Conservation (phyloP, 345 rosid species). For the Gossypium ekmanianum region DNA sequence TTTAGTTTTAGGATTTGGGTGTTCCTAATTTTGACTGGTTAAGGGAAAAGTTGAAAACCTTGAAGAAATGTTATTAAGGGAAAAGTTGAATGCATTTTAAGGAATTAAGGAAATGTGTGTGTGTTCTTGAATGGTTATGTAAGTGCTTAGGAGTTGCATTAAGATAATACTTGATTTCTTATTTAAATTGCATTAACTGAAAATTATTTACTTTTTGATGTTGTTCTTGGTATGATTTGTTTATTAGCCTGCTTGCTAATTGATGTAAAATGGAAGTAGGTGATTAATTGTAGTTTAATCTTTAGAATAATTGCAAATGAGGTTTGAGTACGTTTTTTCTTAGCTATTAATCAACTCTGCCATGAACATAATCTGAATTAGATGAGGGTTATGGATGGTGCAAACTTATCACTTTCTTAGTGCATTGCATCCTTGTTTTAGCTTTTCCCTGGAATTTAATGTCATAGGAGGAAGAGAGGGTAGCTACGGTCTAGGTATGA, state of each 20-base stretch:
- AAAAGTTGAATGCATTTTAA: neutral
- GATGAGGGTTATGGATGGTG: neutral
- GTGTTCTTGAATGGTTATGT: neutral
- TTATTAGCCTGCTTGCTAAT: neutral
- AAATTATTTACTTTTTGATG: neutral
- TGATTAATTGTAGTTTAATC: neutral
- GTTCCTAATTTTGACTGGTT: neutral
- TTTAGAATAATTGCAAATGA: neutral
- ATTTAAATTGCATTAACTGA: neutral
- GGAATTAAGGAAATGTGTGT: neutral
- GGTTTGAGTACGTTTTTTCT: neutral
- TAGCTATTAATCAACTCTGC: neutral
- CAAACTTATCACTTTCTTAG: neutral
- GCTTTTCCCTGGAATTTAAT: neutral
- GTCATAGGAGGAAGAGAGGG: neutral
- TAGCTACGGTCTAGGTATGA: neutral
- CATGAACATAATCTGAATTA: neutral
- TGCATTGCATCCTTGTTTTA: neutral
- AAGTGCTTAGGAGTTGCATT: neutral
- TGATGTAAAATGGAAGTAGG: neutral
- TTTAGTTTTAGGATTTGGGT: neutral
- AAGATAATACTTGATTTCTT: neutral
- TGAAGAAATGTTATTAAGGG: neutral
- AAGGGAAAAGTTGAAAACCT: neutral
- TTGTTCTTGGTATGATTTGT: neutral